phyloP scores from a whole-genome alignment of 129 eudicot species.

The Apium graveolens region DNA sequence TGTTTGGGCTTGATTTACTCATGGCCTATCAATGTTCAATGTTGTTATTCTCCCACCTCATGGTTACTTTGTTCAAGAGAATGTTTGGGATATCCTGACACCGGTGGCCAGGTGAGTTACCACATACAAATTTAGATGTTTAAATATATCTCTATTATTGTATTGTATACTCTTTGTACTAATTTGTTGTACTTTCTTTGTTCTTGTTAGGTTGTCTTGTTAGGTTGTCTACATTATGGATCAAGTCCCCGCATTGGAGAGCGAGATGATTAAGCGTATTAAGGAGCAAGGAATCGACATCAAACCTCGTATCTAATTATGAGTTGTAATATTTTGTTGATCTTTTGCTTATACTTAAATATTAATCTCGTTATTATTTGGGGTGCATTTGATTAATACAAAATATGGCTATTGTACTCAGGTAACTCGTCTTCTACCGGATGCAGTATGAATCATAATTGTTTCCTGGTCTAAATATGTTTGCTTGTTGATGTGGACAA shows the following conservation, averaged over 20 bases:
- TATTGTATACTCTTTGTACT: background rate
- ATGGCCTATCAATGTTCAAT: too few relatives aligned
- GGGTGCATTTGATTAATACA: background rate
- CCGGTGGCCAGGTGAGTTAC: constrained; percentile 80
- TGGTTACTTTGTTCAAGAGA: constrained; percentile 97
- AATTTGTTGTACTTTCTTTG: background rate
- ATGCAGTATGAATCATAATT: too few relatives aligned
- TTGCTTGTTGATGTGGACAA: too few relatives aligned
- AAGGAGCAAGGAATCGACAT: constrained; percentile 98
- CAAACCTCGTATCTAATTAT: constrained; percentile 84
- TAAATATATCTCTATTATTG: background rate
- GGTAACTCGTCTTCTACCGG: constrained; percentile 93
- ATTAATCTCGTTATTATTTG: background rate
- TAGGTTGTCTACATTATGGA: constrained; percentile 95
- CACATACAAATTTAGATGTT: background rate
- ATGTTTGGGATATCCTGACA: constrained; percentile 95
- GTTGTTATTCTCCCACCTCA: constrained; percentile 98
- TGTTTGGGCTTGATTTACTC: too few relatives aligned
- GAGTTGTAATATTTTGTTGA: background rate
- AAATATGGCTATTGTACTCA: constrained; percentile 15
- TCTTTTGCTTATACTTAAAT: background rate
- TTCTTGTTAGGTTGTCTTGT: constrained; percentile 32
- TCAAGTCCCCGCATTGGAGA: constrained; percentile 96
- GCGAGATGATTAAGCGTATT: constrained; percentile 80
- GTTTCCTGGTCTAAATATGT: too few relatives aligned